Evolutionary conservation across 2,329 filamentous ascomycete genomes (phyloP), one percentile per base, ranked within the genome.

Genomic region (Aspergillus piperis): DNA sequence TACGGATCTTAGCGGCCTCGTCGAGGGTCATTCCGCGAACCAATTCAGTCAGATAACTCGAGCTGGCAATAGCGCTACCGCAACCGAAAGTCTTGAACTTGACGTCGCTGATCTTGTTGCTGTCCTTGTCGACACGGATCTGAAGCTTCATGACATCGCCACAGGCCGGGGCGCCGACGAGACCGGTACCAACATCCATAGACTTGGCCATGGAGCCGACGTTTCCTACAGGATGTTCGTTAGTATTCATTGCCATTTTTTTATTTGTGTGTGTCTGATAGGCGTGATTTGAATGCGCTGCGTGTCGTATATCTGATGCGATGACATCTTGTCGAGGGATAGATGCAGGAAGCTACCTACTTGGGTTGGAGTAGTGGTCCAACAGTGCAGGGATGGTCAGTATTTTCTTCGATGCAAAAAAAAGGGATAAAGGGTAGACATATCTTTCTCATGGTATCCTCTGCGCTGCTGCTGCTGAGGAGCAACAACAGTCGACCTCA

Each of bases 41-140:
- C 62, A 99, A 83, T 79, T 96, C 92, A 8, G 95, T 99, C 71
- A 99, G 80, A 76, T 99, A 99, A 73, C 90, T 95, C 61, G 90
- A 96, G 65, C 90, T 94, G 47, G 95, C 95, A 78, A 99, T 99
- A 66, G 95, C 95, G 30, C 89, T 92, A 58, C 93, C 93, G 76
- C 93, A 97, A 54, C 93, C 93, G 74, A 97, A 97, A 0, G 93
- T 97, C 88, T 97, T 97, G 86, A 97, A 97, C 80, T 96, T 95
- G 75, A 96, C 93, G 70, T 97, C 94, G 70, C 88, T 88, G 75
- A 97, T 97, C 69, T 88, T 94, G 77, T 95, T 91, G 71, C 88
- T 91, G 70, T 89, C 84, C 66, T 91, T 90, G 79, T 97, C 92
- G 71, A 97, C 93, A 61, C 91, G 89, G 79, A 96, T 96, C 81